Percentiles rank a stretch among this genome's conserved stretches.
Evolutionary conservation across 1,284 basidiomycete genomes (phyloP).

Genomic region (Moesziomyces aphidis): DNA sequence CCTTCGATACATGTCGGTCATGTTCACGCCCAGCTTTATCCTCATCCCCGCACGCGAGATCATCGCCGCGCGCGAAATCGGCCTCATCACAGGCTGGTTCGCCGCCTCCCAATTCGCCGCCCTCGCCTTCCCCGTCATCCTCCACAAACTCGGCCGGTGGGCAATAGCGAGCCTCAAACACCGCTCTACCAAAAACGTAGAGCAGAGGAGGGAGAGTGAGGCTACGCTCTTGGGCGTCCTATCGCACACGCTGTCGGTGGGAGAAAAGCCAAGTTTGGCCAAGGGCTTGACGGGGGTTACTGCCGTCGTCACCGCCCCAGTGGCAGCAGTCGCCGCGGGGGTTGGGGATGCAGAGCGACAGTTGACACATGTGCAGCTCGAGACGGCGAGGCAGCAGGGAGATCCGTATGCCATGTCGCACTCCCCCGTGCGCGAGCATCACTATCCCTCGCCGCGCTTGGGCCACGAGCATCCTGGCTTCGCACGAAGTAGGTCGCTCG

Average conservation of each 20-base stretch:
- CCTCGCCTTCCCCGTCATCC: constrained; percentile 48
- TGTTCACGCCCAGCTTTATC: constrained; percentile 61
- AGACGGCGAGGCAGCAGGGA: constrained; percentile 59
- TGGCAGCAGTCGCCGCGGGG: neutral
- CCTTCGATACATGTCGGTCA: constrained; percentile 59
- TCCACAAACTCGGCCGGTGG: constrained; percentile 20
- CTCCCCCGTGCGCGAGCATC: constrained; percentile 10
- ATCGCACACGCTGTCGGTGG: constrained; percentile 15
- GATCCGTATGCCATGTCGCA: constrained; percentile 36
- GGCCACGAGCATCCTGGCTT: neutral
- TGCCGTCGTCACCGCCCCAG: constrained; percentile 41
- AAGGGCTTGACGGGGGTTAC: constrained; percentile 50
- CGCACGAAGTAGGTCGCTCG: neutral
- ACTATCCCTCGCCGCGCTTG: constrained; percentile 17
- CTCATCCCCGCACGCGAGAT: constrained; percentile 59
- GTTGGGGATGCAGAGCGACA: constrained; percentile 40
- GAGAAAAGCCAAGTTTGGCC: constrained; percentile 32
- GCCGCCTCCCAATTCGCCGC: constrained; percentile 46
- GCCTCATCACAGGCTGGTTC: constrained; percentile 57
- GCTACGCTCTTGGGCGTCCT: constrained; percentile 27
- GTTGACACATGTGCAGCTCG: constrained; percentile 44
- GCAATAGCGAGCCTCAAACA: neutral
- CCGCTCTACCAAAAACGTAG: neutral
- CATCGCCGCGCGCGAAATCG: constrained; percentile 55
- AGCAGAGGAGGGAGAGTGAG: constrained; percentile 12